A percentile compares a stretch with the other conserved stretches of the same genome.
Evolutionary conservation across 306 rosid species (phyloP).

Genomic region (Gynostemma pentaphyllum): DNA sequence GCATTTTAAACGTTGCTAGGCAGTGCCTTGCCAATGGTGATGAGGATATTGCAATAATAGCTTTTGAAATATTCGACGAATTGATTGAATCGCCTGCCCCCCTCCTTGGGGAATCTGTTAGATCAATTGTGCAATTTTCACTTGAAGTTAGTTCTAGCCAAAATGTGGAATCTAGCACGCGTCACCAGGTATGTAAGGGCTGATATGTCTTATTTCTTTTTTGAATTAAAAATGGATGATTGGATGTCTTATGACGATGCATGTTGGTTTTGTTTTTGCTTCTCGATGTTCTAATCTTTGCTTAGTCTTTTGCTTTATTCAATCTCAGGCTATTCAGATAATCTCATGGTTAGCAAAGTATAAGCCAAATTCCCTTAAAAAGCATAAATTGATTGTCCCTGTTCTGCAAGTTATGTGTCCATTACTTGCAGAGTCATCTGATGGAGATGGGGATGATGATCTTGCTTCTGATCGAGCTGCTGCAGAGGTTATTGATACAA

Average conservation of each 20-base stretch:
- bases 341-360: constrained; percentile 95
- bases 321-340: constrained; percentile 80
- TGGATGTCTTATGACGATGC: background rate
- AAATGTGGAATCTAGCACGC: constrained; percentile 84
- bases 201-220: background rate
- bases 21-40: constrained; percentile 97
- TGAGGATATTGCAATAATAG: constrained; percentile 90
- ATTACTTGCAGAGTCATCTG: constrained; percentile 78
- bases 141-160: constrained; percentile 98
- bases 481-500: constrained; percentile 94
- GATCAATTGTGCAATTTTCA: constrained; percentile 91
- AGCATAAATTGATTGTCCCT: constrained; percentile 75
- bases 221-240: background rate
- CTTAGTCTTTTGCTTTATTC: constrained; percentile 17
- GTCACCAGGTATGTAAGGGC: constrained; percentile 73
- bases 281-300: constrained; percentile 7
- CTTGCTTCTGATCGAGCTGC: constrained; percentile 98
- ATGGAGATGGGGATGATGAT: constrained; percentile 78
- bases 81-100: constrained; percentile 99
- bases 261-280: background rate
- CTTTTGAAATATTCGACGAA: constrained; percentile 96
- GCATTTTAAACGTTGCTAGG: constrained; percentile 87
- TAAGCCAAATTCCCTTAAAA: constrained; percentile 73
- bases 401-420: constrained; percentile 89
- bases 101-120: constrained; percentile 94